These are phyloP conservation scores for Podila minutissima DNA, from an alignment of 192 early-diverging fungal genomes.

Conservation along the genomic window DNA sequence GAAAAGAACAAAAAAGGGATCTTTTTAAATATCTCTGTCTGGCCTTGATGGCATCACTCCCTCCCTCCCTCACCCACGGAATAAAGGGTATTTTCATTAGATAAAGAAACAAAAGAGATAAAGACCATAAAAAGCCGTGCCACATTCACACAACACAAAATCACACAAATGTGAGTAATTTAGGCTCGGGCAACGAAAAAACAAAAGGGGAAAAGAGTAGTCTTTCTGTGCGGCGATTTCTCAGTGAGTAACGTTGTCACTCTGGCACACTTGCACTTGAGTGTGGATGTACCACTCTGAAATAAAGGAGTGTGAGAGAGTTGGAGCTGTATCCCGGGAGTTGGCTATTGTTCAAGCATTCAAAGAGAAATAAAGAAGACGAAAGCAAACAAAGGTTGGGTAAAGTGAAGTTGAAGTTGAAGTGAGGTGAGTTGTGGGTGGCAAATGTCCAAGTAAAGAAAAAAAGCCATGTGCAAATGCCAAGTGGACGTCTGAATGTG, in stretches of 20 bases:
- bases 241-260: not conserved
- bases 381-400: not conserved
- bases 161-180: too few relatives aligned
- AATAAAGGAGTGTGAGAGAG: conserved; percentile 6
- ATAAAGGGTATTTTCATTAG: conserved; percentile 3
- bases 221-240: too few relatives aligned
- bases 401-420: not conserved
- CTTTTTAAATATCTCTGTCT: not conserved
- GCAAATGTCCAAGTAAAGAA: not conserved
- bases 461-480: conserved; percentile 5
- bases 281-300: not conserved
- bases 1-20: not conserved
- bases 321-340: not conserved
- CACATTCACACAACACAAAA: too few relatives aligned
- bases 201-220: too few relatives aligned
- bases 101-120: not conserved
- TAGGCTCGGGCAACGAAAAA: too few relatives aligned
- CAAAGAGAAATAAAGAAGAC: not conserved
- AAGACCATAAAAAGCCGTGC: too few relatives aligned
- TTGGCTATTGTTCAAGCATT: not conserved
- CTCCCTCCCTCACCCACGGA: too few relatives aligned
- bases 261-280: not conserved
- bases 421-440: too few relatives aligned
- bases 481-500: conserved; percentile 1
- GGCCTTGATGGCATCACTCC: too few relatives aligned